Conservation (phyloP, 1,284 basidiomycete genomes). For the Farysia itapuensis region DNA sequence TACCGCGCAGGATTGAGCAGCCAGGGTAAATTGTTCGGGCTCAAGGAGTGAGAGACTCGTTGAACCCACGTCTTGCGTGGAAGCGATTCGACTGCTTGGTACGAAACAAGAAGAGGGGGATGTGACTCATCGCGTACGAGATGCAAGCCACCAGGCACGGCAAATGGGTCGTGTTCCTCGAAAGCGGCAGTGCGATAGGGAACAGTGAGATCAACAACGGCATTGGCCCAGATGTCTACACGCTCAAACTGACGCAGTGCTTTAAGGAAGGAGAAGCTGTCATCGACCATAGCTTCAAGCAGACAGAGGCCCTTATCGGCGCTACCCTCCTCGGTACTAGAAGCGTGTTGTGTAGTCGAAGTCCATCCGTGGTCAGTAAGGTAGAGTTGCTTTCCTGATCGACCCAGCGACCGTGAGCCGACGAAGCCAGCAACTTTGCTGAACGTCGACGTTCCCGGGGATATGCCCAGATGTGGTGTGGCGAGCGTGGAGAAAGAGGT, state of each 20-base stretch:
- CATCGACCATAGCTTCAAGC: slow-evolving; percentile 32
- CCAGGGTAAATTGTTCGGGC: slow-evolving; percentile 27
- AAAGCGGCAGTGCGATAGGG: slow-evolving; percentile 45
- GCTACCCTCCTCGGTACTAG: not conserved
- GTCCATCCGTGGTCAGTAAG: slow-evolving; percentile 34
- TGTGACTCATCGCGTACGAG: slow-evolving; percentile 17
- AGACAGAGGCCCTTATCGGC: slow-evolving; percentile 8
- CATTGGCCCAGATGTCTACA: slow-evolving; percentile 81
- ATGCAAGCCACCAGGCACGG: slow-evolving; percentile 1
- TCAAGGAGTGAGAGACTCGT: not conserved
- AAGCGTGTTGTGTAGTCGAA: not conserved
- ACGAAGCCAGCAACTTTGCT: slow-evolving; percentile 68
- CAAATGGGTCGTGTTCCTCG: slow-evolving; percentile 33
- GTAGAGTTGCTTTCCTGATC: slow-evolving; percentile 19
- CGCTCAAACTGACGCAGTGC: slow-evolving; percentile 72
- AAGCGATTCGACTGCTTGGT: not conserved
- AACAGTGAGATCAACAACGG: slow-evolving; percentile 60
- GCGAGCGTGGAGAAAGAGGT: slow-evolving; percentile 73
- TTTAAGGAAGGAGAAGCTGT: slow-evolving; percentile 76
- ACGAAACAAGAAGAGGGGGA: slow-evolving; percentile 8
- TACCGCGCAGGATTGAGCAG: slow-evolving; percentile 40
- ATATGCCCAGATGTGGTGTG: slow-evolving; percentile 74
- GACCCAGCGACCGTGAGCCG: slow-evolving; percentile 51
- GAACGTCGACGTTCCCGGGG: slow-evolving; percentile 54
- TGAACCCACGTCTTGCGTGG: not conserved